Percentiles rank a stretch among this genome's conserved stretches.
These are phyloP conservation scores for Boletus semigastroideus DNA, from an alignment of 1,284 basidiomycete species.

Conservation along the genomic window DNA sequence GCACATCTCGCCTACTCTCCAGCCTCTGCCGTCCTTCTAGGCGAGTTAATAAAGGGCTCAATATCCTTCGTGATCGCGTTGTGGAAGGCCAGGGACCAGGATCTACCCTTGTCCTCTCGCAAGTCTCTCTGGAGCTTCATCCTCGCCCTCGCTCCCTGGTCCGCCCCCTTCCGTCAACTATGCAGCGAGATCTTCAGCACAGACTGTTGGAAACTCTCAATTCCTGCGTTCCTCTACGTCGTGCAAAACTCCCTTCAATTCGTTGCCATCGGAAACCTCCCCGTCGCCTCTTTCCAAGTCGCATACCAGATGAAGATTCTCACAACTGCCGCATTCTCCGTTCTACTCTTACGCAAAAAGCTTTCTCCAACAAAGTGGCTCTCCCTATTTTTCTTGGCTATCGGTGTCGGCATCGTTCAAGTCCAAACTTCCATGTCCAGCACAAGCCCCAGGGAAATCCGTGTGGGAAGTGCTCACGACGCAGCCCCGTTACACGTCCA, in stretches of 20 bases:
- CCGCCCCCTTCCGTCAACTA: constrained; percentile 51
- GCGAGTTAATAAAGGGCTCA: constrained; percentile 89
- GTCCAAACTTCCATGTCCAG: constrained; percentile 57
- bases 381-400: constrained; percentile 78
- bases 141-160: constrained; percentile 40
- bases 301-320: constrained; percentile 96
- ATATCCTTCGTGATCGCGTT: constrained; percentile 84
- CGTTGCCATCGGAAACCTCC: constrained; percentile 88
- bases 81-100: constrained; percentile 43
- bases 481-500: constrained; percentile 43
- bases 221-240: constrained; percentile 95
- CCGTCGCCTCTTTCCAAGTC: constrained; percentile 90
- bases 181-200: constrained; percentile 65
- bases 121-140: constrained; percentile 46
- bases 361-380: constrained; percentile 80
- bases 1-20: constrained; percentile 82
- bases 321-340: constrained; percentile 92
- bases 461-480: constrained; percentile 56
- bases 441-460: constrained; percentile 26
- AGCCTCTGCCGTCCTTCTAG: constrained; percentile 89
- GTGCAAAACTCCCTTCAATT: constrained; percentile 96
- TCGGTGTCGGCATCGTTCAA: constrained; percentile 91
- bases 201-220: constrained; percentile 96
- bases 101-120: constrained; percentile 40
- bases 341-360: constrained; percentile 75